These are phyloP conservation scores for Imleria badia DNA, from an alignment of 768 basidiomycete species.

Conservation along the genomic window DNA sequence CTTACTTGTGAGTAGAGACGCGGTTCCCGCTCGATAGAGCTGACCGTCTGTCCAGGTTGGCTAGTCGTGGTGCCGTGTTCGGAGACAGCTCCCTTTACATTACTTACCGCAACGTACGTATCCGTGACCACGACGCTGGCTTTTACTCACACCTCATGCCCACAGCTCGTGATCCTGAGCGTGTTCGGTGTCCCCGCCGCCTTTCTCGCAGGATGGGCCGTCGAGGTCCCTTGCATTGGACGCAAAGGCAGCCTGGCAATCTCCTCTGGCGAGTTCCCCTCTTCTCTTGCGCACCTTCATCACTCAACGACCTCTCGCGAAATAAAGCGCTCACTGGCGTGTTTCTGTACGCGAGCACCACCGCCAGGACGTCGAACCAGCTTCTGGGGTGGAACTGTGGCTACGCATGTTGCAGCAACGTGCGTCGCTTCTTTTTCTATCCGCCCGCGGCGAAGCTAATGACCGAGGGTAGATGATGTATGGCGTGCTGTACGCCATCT, in stretches of 20 bases:
- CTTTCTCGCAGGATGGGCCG: constrained; percentile 67
- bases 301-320: constrained; percentile 46
- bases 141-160: not conserved
- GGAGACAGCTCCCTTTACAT: constrained; percentile 69
- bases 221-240: constrained; percentile 63
- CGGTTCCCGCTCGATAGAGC: not conserved
- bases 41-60: constrained; percentile 40
- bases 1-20: constrained; percentile 44
- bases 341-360: constrained; percentile 75
- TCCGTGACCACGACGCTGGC: too few species aligned
- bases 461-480: constrained; percentile 61
- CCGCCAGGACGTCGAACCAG: constrained; percentile 64
- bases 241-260: constrained; percentile 65
- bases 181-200: constrained; percentile 70
- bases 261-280: constrained; percentile 52
- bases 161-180: constrained; percentile 68
- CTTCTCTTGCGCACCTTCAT: constrained; percentile 23
- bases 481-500: constrained; percentile 68
- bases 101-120: constrained; percentile 67
- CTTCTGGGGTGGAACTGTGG: constrained; percentile 82
- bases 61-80: constrained; percentile 62
- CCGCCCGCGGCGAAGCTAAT: too few species aligned
- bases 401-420: constrained; percentile 63
- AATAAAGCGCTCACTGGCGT: constrained; percentile 67
- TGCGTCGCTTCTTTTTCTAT: constrained; percentile 26